These are phyloP conservation scores for Raffaelea albimanens DNA, from an alignment of 2,329 filamentous ascomycete genomes.

Conservation along the genomic window DNA sequence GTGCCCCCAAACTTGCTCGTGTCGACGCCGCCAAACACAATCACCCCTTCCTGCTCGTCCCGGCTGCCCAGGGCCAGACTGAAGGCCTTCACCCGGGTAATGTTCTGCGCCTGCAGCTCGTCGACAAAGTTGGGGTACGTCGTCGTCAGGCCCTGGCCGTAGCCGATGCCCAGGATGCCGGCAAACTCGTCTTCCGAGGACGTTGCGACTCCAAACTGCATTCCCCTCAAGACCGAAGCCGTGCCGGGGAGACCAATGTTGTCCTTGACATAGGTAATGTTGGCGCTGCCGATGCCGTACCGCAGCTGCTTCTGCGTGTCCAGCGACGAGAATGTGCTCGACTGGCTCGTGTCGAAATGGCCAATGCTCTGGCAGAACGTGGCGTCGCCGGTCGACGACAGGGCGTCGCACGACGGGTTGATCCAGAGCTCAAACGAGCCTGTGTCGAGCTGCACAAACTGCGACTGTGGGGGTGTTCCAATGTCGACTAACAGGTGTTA, in stretches of 20 bases:
- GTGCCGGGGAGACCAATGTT: conserved; percentile 32
- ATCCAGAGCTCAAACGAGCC: conserved; percentile 54
- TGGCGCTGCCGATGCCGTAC: conserved; percentile 43
- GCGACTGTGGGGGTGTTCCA: conserved; percentile 42
- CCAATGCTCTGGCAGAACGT: conserved; percentile 37
- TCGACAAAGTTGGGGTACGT: conserved; percentile 43
- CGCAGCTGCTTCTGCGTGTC: conserved; percentile 28
- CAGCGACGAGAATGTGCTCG: conserved; percentile 26
- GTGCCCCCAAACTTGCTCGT: conserved; percentile 52
- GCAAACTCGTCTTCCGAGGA: conserved; percentile 35
- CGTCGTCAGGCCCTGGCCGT: conserved; percentile 39
- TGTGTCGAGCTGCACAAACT: conserved; percentile 48
- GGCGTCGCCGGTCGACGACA: conserved; percentile 28
- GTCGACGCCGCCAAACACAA: conserved; percentile 61
- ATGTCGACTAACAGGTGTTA: conserved; percentile 32
- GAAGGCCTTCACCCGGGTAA: conserved; percentile 53
- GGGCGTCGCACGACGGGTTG: conserved; percentile 47
- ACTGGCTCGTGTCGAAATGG: conserved; percentile 31
- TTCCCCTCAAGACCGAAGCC: conserved; percentile 31
- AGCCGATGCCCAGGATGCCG: conserved; percentile 68
- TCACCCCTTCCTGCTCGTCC: conserved; percentile 48
- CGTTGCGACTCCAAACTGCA: conserved; percentile 59
- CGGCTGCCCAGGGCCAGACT: conserved; percentile 57
- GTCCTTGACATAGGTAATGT: conserved; percentile 40
- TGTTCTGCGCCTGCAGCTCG: conserved; percentile 36